A percentile compares a stretch with the other conserved stretches of the same genome.
Evolutionary conservation across 2,329 filamentous ascomycete species (phyloP).

Genomic region (Penicillium sp.): DNA sequence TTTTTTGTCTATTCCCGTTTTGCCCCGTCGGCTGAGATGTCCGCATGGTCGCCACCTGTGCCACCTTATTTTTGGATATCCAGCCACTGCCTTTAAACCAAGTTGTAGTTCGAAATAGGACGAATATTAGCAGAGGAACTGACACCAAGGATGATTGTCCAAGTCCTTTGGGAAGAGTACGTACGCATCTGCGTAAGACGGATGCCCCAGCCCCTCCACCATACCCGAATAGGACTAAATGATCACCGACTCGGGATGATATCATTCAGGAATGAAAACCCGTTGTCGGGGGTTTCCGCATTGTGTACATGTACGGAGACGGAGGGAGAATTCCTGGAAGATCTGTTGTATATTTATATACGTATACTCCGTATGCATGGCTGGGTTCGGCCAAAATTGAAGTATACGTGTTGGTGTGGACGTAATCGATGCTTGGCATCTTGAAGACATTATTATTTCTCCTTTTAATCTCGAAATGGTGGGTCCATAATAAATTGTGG

Average conservation of each 20-base stretch:
- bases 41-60: neutral
- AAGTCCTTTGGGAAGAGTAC: neutral
- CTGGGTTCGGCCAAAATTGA: neutral
- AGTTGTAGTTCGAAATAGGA: neutral
- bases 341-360: neutral
- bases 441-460: neutral
- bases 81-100: neutral
- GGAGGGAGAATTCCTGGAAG: neutral
- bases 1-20: neutral
- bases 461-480: neutral
- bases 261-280: constrained; percentile 3
- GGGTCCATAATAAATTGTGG: constrained; percentile 8
- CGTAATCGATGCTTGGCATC: neutral
- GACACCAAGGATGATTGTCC: neutral
- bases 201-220: neutral
- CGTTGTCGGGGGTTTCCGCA: constrained; percentile 1
- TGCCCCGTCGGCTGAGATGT: neutral
- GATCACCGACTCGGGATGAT: constrained; percentile 4
- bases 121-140: neutral
- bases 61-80: neutral
- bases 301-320: neutral
- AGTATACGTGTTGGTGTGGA: neutral
- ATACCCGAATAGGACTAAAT: constrained; percentile 2
- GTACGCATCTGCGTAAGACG: constrained; percentile 8
- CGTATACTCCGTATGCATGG: neutral